These are phyloP conservation scores for Labyrinthula sp. DNA, from an alignment of 352 stramenopile genomes.

Conservation along the genomic window DNA sequence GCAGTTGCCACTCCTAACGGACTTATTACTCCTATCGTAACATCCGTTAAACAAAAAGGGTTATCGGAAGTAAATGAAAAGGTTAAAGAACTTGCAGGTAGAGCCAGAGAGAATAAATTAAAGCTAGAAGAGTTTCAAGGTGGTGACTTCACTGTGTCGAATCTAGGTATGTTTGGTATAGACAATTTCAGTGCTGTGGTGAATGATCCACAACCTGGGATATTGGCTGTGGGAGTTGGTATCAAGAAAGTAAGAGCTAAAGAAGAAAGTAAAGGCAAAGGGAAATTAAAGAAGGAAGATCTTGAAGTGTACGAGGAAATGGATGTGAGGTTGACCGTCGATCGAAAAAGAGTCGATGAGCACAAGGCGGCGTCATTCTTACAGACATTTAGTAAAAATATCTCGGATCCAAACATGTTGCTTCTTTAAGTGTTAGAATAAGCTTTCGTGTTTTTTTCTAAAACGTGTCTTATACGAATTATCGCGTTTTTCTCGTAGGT, in stretches of 20 bases:
- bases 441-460: too few relatives aligned
- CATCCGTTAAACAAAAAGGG: conserved; percentile 67
- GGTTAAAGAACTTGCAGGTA: conserved; percentile 85
- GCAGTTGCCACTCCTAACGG: conserved; percentile 85
- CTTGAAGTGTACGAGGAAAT: too few relatives aligned
- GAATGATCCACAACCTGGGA: conserved; percentile 90
- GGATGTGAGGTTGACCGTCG: too few relatives aligned
- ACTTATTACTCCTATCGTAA: conserved; percentile 95
- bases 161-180: conserved; percentile 97
- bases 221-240: conserved; percentile 86
- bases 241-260: conserved; percentile 49
- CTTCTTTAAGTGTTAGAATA: too few relatives aligned
- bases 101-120: conserved; percentile 80
- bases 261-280: neutral
- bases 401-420: too few relatives aligned
- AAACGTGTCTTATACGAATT: too few relatives aligned
- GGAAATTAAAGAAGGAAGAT: conserved; percentile 3
- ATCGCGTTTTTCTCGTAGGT: too few relatives aligned
- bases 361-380: too few relatives aligned
- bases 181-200: conserved; percentile 92
- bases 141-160: conserved; percentile 94
- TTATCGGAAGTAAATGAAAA: conserved; percentile 75
- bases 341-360: too few relatives aligned
- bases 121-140: conserved; percentile 96
- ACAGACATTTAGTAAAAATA: too few relatives aligned